phyloP scores from a whole-genome alignment of 495 filamentous ascomycete genomes.

The Parathielavia appendiculata region DNA sequence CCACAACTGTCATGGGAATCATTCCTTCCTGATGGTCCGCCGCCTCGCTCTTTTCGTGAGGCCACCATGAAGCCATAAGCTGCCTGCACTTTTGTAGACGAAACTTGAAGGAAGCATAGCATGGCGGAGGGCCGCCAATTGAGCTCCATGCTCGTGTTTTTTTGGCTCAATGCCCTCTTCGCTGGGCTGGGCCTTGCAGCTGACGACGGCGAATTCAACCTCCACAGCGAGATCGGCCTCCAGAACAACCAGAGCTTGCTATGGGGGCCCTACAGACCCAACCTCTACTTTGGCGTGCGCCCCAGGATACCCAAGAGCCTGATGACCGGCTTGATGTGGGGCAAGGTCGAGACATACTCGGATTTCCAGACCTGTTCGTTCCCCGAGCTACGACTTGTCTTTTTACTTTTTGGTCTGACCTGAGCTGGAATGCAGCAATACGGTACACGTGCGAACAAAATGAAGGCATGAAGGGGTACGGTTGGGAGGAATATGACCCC shows the following conservation, averaged over 20 bases:
- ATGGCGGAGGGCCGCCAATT: conserved; percentile 26
- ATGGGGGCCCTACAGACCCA: conserved; percentile 95
- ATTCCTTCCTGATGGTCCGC: neutral
- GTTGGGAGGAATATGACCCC: conserved; percentile 94
- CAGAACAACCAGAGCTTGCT: conserved; percentile 78
- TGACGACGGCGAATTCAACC: conserved; percentile 38
- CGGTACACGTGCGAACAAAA: conserved; percentile 95
- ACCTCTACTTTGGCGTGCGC: conserved; percentile 90
- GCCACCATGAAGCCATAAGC: neutral
- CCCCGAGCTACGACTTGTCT: neutral
- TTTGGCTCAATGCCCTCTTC: conserved; percentile 15
- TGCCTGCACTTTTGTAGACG: neutral
- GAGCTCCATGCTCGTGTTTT: conserved; percentile 19
- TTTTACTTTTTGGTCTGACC: neutral
- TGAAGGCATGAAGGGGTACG: conserved; percentile 91
- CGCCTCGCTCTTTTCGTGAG: neutral
- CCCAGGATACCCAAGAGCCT: conserved; percentile 84
- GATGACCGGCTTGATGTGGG: conserved; percentile 82
- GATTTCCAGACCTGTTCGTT: conserved; percentile 74
- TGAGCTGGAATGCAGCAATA: conserved; percentile 52
- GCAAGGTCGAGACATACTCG: conserved; percentile 73
- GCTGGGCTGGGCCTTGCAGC: conserved; percentile 9
- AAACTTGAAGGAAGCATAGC: conserved; percentile 7
- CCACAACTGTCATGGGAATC: neutral
- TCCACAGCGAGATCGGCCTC: conserved; percentile 48